These are phyloP conservation scores for Rhodotorula paludigena DNA, from an alignment of 768 basidiomycete genomes.

Conservation along the genomic window DNA sequence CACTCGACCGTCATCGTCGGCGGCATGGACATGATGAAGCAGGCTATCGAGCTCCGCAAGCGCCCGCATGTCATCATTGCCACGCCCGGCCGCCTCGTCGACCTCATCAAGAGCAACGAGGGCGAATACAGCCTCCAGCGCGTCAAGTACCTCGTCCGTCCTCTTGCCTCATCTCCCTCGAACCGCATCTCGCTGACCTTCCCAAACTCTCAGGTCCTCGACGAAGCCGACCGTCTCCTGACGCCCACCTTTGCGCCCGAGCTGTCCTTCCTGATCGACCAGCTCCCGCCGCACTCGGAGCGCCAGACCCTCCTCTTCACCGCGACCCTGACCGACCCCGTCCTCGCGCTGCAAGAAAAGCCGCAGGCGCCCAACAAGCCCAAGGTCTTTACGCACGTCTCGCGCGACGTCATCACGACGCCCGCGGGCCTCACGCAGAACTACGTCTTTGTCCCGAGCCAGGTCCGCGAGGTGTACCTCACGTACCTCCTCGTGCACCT, in stretches of 20 bases:
- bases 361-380: constrained; percentile 75
- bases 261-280: constrained; percentile 66
- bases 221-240: constrained; percentile 91
- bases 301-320: constrained; percentile 98
- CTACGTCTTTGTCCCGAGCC: constrained; percentile 88
- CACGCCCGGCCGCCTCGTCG: constrained; percentile 90
- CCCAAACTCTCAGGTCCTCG: constrained; percentile 62
- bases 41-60: constrained; percentile 76
- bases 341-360: constrained; percentile 69
- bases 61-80: constrained; percentile 91
- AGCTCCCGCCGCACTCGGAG: constrained; percentile 61
- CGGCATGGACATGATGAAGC: constrained; percentile 96
- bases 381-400: constrained; percentile 78
- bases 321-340: constrained; percentile 81
- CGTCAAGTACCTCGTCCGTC: constrained; percentile 73
- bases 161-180: background rate
- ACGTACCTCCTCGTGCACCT: constrained; percentile 80
- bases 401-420: constrained; percentile 69
- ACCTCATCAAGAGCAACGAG: constrained; percentile 65
- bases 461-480: constrained; percentile 87
- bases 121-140: constrained; percentile 78
- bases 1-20: constrained; percentile 87
- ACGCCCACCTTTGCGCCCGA: constrained; percentile 85
- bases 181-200: background rate
- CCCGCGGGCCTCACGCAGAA: constrained; percentile 80